A percentile compares a stretch with the other conserved stretches of the same genome.
phyloP scores from a whole-genome alignment of 176 grass and related monocot species.

The Poa annua region DNA sequence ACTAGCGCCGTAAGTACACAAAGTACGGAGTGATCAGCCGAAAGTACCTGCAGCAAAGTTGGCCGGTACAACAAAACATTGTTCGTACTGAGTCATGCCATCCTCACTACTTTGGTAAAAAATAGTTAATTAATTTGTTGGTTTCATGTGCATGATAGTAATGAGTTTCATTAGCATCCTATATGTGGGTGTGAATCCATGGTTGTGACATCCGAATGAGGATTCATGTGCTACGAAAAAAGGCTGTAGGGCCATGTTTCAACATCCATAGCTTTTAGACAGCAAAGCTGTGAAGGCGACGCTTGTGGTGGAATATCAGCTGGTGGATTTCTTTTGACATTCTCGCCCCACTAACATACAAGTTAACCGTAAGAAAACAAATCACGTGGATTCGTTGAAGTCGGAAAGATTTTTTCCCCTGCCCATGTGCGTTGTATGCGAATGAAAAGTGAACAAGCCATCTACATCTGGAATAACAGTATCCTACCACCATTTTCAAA shows the following conservation, averaged over 20 bases:
- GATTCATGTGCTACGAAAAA: neutral
- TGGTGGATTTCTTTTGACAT: slow-evolving; percentile 35
- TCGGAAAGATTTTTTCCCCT: neutral
- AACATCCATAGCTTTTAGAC: slow-evolving; percentile 53
- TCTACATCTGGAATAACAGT: neutral
- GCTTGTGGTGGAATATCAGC: slow-evolving; percentile 43
- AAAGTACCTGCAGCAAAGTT: neutral
- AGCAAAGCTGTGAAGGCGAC: slow-evolving; percentile 50
- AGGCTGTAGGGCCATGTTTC: slow-evolving; percentile 30
- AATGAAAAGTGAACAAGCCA: too few relatives aligned
- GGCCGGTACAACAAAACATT: neutral
- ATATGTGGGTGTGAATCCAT: too few relatives aligned
- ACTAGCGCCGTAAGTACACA: neutral
- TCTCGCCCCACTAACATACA: neutral
- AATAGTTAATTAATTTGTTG: neutral
- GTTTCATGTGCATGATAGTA: neutral
- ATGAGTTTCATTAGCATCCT: neutral
- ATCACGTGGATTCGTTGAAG: neutral
- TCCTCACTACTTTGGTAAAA: neutral
- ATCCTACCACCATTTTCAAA: neutral
- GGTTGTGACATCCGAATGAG: neutral
- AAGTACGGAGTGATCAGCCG: neutral
- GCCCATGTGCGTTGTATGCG: neutral
- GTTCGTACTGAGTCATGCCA: neutral
- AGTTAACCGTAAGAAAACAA: neutral